Percentiles rank a stretch among this genome's conserved stretches.
phyloP scores from a whole-genome alignment of 257 asterid genomes.

The Jasminum sambac region DNA sequence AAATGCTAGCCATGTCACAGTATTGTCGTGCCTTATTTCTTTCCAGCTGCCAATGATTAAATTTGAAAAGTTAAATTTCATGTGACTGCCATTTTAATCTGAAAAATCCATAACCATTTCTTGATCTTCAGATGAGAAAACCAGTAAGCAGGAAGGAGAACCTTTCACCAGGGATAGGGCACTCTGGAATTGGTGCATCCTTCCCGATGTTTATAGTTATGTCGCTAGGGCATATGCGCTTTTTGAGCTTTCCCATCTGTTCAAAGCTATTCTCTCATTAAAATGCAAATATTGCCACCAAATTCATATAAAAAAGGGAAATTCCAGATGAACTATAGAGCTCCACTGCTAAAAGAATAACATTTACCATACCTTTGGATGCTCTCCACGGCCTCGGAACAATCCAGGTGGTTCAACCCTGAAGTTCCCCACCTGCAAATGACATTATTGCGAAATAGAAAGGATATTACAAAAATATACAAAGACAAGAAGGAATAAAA shows the following conservation, averaged over 20 bases:
- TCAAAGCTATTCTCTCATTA: conserved; percentile 26
- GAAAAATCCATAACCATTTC: conserved; percentile 6
- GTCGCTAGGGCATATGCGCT: conserved; percentile 82
- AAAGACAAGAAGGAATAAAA: background rate
- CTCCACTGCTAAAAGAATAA: conserved; percentile 8
- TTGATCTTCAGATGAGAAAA: conserved; percentile 9
- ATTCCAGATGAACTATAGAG: background rate
- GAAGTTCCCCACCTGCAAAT: conserved; percentile 89
- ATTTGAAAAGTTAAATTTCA: conserved; percentile 18
- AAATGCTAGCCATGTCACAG: conserved; percentile 96
- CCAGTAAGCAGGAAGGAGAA: conserved; percentile 27
- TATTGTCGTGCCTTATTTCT: conserved; percentile 89
- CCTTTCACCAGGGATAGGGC: conserved; percentile 97
- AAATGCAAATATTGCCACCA: conserved; percentile 10
- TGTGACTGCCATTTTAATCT: conserved; percentile 13
- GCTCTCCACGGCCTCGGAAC: conserved; percentile 99
- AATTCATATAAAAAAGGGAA: background rate
- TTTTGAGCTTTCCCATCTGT: conserved; percentile 94
- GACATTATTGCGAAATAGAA: conserved; percentile 3
- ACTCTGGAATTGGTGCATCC: conserved; percentile 88
- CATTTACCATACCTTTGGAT: conserved; percentile 74
- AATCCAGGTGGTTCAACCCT: conserved; percentile 99
- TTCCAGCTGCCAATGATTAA: conserved; percentile 71
- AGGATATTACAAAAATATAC: background rate
- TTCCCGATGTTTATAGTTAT: conserved; percentile 89